Conservation (phyloP, 2,329 filamentous ascomycete species). For the Fusarium foetens region DNA sequence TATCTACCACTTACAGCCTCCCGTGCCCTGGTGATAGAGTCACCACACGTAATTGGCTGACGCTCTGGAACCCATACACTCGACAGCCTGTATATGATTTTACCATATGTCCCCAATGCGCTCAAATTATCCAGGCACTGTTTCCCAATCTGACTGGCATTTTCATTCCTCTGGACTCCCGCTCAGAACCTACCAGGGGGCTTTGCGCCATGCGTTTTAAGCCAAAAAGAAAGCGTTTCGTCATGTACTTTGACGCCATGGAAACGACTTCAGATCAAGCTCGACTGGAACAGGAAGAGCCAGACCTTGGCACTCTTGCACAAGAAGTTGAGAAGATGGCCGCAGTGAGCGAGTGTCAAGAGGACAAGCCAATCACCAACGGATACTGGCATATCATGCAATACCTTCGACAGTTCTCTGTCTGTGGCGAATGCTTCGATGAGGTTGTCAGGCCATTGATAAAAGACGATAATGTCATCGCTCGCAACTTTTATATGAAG, state of each 20-base stretch:
- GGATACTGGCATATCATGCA: conserved; percentile 82
- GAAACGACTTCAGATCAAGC: conserved; percentile 66
- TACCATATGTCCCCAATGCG: conserved; percentile 78
- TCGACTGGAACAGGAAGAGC: conserved; percentile 54
- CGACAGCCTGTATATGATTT: conserved; percentile 75
- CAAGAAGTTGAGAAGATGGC: conserved; percentile 70
- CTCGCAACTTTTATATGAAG: conserved; percentile 71
- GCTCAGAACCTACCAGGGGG: conserved; percentile 58
- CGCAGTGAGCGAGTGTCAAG: conserved; percentile 69
- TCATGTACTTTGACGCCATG: conserved; percentile 69
- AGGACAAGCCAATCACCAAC: conserved; percentile 70
- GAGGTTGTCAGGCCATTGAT: conserved; percentile 79
- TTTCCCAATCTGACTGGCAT: conserved; percentile 77
- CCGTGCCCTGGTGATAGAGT: conserved; percentile 68
- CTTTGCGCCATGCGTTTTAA: conserved; percentile 76
- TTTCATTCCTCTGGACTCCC: conserved; percentile 66
- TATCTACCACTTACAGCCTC: conserved; percentile 58
- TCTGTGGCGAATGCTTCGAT: conserved; percentile 89
- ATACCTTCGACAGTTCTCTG: conserved; percentile 78
- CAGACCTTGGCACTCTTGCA: conserved; percentile 71
- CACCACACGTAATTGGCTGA: conserved; percentile 76
- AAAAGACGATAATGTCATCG: conserved; percentile 63
- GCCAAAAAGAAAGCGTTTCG: conserved; percentile 62
- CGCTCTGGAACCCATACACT: conserved; percentile 75
- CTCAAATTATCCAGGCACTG: conserved; percentile 75